Percentiles rank a stretch among this genome's conserved stretches.
Conservation (phyloP, 2,329 filamentous ascomycete species). For the Botryotinia calthae region DNA sequence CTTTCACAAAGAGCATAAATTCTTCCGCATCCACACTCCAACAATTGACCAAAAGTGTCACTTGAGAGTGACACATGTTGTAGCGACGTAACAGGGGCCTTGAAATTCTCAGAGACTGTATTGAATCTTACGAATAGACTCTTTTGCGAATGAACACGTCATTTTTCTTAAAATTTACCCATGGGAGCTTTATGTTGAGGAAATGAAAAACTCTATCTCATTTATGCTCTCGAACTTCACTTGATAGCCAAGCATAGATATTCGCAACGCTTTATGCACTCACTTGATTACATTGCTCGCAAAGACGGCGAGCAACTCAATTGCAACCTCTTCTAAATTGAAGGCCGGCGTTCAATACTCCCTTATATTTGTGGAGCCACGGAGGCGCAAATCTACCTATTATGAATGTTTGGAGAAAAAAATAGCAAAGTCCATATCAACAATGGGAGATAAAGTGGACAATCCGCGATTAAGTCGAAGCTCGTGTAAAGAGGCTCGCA, state of each 20-base stretch:
- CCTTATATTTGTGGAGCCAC: slow-evolving; percentile 42
- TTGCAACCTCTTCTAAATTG: slow-evolving; percentile 49
- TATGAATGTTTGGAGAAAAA: slow-evolving; percentile 48
- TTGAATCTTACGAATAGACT: not conserved
- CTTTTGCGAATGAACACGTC: too few relatives aligned
- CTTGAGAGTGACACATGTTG: slow-evolving; percentile 38
- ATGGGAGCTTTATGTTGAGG: not conserved
- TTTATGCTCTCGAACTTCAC: not conserved
- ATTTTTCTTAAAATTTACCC: not conserved
- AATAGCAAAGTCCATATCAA: slow-evolving; percentile 44
- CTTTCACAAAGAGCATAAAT: slow-evolving; percentile 26
- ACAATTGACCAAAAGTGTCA: slow-evolving; percentile 42
- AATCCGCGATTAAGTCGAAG: slow-evolving; percentile 40
- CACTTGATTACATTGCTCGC: slow-evolving; percentile 48
- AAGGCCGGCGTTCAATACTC: slow-evolving; percentile 51
- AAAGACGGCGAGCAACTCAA: slow-evolving; percentile 54
- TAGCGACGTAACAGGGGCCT: not conserved
- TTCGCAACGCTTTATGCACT: slow-evolving; percentile 26
- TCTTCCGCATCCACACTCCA: slow-evolving; percentile 36
- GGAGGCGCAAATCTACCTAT: slow-evolving; percentile 46
- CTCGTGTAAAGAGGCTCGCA: slow-evolving; percentile 46
- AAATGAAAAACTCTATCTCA: not conserved
- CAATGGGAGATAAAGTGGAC: slow-evolving; percentile 39
- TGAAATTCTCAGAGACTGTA: not conserved
- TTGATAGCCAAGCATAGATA: slow-evolving; percentile 37